These are phyloP conservation scores for Porcisia hertigi DNA, from an alignment of 208 protist species.

Conservation along the genomic window DNA sequence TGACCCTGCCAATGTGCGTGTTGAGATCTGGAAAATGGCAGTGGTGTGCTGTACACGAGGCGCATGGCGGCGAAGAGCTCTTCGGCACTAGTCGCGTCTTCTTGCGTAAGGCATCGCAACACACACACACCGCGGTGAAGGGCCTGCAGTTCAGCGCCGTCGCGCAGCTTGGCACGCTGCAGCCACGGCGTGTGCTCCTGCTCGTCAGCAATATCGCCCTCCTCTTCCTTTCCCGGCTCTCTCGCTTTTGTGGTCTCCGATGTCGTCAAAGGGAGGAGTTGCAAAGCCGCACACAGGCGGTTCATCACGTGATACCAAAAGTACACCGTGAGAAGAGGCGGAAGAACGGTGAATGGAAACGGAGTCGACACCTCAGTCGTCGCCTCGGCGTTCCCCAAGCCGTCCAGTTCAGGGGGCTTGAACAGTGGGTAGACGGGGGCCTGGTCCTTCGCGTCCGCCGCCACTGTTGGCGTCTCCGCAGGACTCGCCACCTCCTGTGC, in stretches of 20 bases:
- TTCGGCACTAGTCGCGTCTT: slow-evolving; percentile 4
- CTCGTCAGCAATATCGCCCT: not conserved
- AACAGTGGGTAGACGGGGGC: slow-evolving; percentile 25
- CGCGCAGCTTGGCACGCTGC: slow-evolving; percentile 1
- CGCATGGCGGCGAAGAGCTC: slow-evolving; percentile 32
- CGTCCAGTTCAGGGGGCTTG: not conserved
- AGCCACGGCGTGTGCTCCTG: slow-evolving; percentile 6
- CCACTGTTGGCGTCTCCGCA: not conserved
- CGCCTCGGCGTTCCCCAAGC: not conserved
- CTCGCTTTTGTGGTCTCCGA: too few relatives aligned
- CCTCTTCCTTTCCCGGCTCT: not conserved
- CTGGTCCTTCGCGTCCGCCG: not conserved
- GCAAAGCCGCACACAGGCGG: slow-evolving; percentile 17
- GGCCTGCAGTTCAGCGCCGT: slow-evolving; percentile 3
- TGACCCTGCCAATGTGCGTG: not conserved
- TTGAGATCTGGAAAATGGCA: not conserved
- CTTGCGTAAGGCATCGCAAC: slow-evolving; percentile 25
- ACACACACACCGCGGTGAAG: slow-evolving; percentile 30
- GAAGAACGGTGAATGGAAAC: slow-evolving; percentile 26
- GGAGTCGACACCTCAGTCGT: not conserved
- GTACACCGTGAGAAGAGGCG: slow-evolving; percentile 28
- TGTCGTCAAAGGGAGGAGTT: slow-evolving; percentile 11
- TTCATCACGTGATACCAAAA: slow-evolving; percentile 30
- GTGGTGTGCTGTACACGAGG: slow-evolving; percentile 4
- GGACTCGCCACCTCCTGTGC: not conserved